phyloP scores from a whole-genome alignment of 176 grass and related monocot genomes.

The Oryza glumipatula region DNA sequence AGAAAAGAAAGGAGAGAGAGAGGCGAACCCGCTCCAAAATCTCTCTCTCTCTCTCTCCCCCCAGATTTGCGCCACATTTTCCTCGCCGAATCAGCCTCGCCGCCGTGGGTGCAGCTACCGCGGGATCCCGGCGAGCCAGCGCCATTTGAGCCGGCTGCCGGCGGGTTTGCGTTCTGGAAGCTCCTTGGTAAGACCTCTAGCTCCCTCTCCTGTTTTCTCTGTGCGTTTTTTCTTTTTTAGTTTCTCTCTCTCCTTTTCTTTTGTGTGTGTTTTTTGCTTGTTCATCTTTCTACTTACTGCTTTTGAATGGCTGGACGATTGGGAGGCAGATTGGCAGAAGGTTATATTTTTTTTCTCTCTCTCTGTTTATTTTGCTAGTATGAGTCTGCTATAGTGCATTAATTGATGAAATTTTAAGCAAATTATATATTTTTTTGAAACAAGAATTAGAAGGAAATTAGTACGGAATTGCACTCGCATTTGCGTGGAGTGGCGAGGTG shows the following conservation, averaged over 20 bases:
- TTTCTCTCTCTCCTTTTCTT: neutral
- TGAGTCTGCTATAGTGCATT: neutral
- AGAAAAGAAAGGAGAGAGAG: neutral
- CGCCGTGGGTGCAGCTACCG: neutral
- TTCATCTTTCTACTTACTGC: neutral
- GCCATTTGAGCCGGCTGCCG: neutral
- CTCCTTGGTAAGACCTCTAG: neutral
- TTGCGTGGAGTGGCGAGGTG: slow-evolving; percentile 13
- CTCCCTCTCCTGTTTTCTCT: neutral
- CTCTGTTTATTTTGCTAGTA: neutral
- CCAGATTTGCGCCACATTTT: slow-evolving; percentile 39
- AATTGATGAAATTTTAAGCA: neutral
- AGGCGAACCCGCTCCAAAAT: neutral
- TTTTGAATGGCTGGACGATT: slow-evolving; percentile 11
- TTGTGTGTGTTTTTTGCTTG: neutral
- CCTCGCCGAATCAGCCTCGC: slow-evolving; percentile 15
- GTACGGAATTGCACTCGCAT: neutral
- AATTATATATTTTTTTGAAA: no score
- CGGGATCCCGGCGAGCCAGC: neutral
- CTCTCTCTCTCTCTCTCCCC: neutral
- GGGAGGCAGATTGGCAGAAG: neutral
- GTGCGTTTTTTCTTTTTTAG: neutral
- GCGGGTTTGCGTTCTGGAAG: neutral
- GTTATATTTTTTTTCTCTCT: neutral
- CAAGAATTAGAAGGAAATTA: neutral